These are phyloP conservation scores for Cyberlindnera japonica DNA, from an alignment of 805 yeast species.

Conservation along the genomic window DNA sequence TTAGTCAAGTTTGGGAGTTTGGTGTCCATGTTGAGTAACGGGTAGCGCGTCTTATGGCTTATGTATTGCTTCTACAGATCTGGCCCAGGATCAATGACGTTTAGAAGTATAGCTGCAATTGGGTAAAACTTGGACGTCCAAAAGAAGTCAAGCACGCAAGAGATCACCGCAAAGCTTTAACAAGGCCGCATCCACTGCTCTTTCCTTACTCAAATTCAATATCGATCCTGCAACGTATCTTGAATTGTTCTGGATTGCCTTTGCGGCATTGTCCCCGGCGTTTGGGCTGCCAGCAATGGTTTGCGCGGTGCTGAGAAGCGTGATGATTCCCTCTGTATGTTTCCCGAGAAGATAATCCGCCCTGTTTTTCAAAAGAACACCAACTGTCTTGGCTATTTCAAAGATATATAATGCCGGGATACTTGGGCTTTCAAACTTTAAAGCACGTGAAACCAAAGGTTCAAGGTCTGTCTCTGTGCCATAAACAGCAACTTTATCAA, in stretches of 20 bases:
- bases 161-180: constrained; percentile 1
- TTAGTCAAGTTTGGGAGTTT: too few relatives aligned
- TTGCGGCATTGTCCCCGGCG: constrained; percentile 9
- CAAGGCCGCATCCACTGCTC: constrained; percentile 5
- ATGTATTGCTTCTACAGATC: too few relatives aligned
- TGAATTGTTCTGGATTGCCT: constrained; percentile 23
- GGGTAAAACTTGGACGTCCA: too few relatives aligned
- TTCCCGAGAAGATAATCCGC: constrained; percentile 13
- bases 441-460: constrained; percentile 10
- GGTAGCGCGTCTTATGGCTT: too few relatives aligned
- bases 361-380: constrained; percentile 20
- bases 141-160: too few relatives aligned
- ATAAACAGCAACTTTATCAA: constrained; percentile 25
- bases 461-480: constrained; percentile 6
- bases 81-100: too few relatives aligned
- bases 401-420: constrained; percentile 22
- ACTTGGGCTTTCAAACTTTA: constrained; percentile 14
- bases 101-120: too few relatives aligned
- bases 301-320: constrained; percentile 11
- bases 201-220: constrained; percentile 5
- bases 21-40: too few relatives aligned
- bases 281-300: constrained; percentile 8
- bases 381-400: constrained; percentile 28
- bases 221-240: constrained; percentile 21
- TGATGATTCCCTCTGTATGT: constrained; percentile 10